These are phyloP conservation scores for Thraustochytrium sp. DNA, from an alignment of 352 stramenopile genomes.

Conservation along the genomic window DNA sequence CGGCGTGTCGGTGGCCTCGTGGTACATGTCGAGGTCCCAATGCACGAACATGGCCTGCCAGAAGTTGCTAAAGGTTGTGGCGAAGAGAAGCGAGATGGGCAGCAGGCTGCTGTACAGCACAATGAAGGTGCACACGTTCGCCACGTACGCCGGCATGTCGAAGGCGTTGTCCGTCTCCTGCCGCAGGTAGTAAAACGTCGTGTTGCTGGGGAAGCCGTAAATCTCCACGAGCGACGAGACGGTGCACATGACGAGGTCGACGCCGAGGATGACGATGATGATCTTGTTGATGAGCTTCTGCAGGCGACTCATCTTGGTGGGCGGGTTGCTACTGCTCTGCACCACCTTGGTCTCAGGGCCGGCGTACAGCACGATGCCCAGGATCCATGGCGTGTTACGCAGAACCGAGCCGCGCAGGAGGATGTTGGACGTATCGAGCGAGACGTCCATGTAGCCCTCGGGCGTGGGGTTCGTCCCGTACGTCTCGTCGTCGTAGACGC, in stretches of 20 bases:
- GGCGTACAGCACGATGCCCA: conserved; percentile 85
- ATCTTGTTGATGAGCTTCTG: conserved; percentile 49
- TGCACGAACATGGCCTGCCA: conserved; percentile 87
- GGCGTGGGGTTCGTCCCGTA: conserved; percentile 59
- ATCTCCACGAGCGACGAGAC: conserved; percentile 47
- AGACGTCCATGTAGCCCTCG: conserved; percentile 59
- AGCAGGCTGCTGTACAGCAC: conserved; percentile 94
- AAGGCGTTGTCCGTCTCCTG: conserved; percentile 14
- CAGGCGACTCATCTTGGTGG: conserved; percentile 72
- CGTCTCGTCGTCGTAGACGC: conserved; percentile 78
- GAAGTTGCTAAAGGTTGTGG: conserved; percentile 90
- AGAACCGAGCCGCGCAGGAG: conserved; percentile 82
- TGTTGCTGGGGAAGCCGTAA: conserved; percentile 25
- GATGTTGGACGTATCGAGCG: conserved; percentile 68
- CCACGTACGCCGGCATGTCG: conserved; percentile 5
- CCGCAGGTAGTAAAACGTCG: conserved; percentile 29
- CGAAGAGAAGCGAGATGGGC: conserved; percentile 93
- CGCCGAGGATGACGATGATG: conserved; percentile 35
- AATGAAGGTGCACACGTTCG: conserved; percentile 66
- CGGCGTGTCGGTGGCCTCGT: conserved; percentile 67
- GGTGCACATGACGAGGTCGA: conserved; percentile 45
- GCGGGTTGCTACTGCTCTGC: conserved; percentile 56
- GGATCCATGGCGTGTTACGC: conserved; percentile 81
- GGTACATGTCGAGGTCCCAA: conserved; percentile 86
- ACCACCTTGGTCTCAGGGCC: conserved; percentile 86